Evolutionary conservation across 441 rosid genomes (phyloP), one percentile per base, ranked within the genome.

Genomic region (Gossypium trilobum): DNA sequence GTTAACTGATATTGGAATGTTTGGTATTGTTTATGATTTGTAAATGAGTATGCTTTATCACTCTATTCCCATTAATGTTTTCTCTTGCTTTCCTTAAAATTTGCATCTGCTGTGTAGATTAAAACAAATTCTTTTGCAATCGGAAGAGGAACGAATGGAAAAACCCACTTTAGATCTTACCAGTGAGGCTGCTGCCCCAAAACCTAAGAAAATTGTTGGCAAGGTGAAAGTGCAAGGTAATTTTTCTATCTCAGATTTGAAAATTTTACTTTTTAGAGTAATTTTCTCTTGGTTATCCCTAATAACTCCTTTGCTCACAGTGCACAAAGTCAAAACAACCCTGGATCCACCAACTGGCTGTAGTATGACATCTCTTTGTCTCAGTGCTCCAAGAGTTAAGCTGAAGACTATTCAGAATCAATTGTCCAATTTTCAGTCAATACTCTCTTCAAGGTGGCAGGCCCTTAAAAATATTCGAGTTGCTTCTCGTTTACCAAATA

Each of bases 151-250:
- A 80, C 78, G 89, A 54, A 58, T 95, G 77, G 89, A 52, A 29
- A 89, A 87, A 77, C 91, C 79, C 78, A 82, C 93, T 72, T 83
- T 91, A 67, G 89, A 89, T 72, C 82, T 85, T 76, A 78, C 79
- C 31, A 80, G 72, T 66, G 95, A 95, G 68, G 88, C 87, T 27
- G 77, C 84, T 77, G 91, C 92, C 68, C 80, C 96, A 31, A 92
- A 92, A 81, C 88, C 92, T 20, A 91, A 91, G 85, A 92, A 89
- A 85, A 83, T 82, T 59, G 77, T 83, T 55, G 98, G 98, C 83
- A 92, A 91, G 84, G 89, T 95, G 95, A 91, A 83, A 83, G 98
- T 95, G 78, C 94, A 93, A 91, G 98, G 98, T 89, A 78, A 63
- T 19, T 25, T 33, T 68, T 48, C 56, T 36, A 20, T 78, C 61